Evolutionary conservation across 2,329 filamentous ascomycete species (phyloP).

Genomic region (Zymoseptoria brevis): DNA sequence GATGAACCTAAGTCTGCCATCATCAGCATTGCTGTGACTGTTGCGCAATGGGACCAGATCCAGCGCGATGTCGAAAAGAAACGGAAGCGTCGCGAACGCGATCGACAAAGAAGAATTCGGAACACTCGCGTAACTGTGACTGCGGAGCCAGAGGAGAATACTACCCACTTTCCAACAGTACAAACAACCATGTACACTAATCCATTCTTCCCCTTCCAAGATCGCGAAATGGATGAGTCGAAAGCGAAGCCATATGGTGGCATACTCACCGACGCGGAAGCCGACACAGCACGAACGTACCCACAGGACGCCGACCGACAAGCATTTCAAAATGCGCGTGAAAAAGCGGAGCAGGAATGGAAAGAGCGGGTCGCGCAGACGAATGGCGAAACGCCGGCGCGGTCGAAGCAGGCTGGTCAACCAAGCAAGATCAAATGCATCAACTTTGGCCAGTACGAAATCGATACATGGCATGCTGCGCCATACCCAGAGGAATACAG

Average conservation of each 20-base stretch:
- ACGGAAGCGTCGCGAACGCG: constrained; percentile 39
- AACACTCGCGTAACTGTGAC: constrained; percentile 37
- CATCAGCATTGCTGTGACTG: constrained; percentile 38
- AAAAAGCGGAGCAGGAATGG: constrained; percentile 89
- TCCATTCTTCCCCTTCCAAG: constrained; percentile 80
- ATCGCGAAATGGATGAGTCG: constrained; percentile 78
- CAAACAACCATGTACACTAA: constrained; percentile 60
- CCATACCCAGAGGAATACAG: constrained; percentile 98
- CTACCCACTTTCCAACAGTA: constrained; percentile 48
- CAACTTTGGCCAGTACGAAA: constrained; percentile 94
- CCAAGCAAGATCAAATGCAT: constrained; percentile 98
- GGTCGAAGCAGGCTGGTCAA: constrained; percentile 64
- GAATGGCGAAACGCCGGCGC: constrained; percentile 50
- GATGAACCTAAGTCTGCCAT: constrained; percentile 42
- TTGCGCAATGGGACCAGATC: constrained; percentile 29
- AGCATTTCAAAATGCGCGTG: constrained; percentile 80
- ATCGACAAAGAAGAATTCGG: constrained; percentile 31
- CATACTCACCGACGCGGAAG: constrained; percentile 79
- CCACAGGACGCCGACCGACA: constrained; percentile 73
- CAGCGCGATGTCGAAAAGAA: constrained; percentile 45
- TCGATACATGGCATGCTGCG: constrained; percentile 97
- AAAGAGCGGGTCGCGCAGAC: constrained; percentile 59
- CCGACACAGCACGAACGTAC: constrained; percentile 82
- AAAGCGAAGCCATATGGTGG: constrained; percentile 95
- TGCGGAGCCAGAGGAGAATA: constrained; percentile 35